Percentiles rank a stretch among this genome's conserved stretches.
These are phyloP conservation scores for Pythium insidiosum DNA, from an alignment of 352 stramenopile species.

Conservation along the genomic window DNA sequence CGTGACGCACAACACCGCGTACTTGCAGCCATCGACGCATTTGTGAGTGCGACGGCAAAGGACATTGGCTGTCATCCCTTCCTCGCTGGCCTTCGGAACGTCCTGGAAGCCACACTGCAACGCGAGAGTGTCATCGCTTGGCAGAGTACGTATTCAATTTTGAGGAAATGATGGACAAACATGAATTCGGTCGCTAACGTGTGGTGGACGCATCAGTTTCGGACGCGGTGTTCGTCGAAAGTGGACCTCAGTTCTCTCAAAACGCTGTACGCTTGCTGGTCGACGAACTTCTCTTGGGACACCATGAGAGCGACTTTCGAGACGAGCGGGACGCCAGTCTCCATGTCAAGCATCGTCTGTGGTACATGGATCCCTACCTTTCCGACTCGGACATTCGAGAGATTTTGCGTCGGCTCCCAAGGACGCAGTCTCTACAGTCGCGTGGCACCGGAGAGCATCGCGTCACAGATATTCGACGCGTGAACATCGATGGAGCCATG, in stretches of 20 bases:
- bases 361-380: slow-evolving; percentile 67
- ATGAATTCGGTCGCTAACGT: no score
- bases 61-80: slow-evolving; percentile 70
- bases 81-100: slow-evolving; percentile 38
- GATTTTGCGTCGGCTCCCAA: slow-evolving; percentile 35
- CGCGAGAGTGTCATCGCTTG: slow-evolving; percentile 59
- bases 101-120: slow-evolving; percentile 54
- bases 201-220: no score
- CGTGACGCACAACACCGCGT: slow-evolving; percentile 26
- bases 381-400: slow-evolving; percentile 57
- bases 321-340: no score
- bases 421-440: slow-evolving; percentile 29
- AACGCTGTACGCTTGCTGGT: slow-evolving; percentile 44
- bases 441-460: slow-evolving; percentile 35
- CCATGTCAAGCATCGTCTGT: slow-evolving; percentile 31
- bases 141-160: slow-evolving; percentile 60
- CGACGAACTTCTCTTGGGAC: slow-evolving; percentile 50
- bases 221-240: slow-evolving; percentile 67
- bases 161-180: background rate
- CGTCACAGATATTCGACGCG: slow-evolving; percentile 31
- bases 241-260: slow-evolving; percentile 40
- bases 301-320: slow-evolving; percentile 14
- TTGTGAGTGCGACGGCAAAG: slow-evolving; percentile 29
- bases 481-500: slow-evolving; percentile 45
- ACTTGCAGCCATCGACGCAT: slow-evolving; percentile 28